Base-by-base conservation (phyloP, 495 filamentous ascomycete genomes). In the Aspergillus campestris region DNA sequence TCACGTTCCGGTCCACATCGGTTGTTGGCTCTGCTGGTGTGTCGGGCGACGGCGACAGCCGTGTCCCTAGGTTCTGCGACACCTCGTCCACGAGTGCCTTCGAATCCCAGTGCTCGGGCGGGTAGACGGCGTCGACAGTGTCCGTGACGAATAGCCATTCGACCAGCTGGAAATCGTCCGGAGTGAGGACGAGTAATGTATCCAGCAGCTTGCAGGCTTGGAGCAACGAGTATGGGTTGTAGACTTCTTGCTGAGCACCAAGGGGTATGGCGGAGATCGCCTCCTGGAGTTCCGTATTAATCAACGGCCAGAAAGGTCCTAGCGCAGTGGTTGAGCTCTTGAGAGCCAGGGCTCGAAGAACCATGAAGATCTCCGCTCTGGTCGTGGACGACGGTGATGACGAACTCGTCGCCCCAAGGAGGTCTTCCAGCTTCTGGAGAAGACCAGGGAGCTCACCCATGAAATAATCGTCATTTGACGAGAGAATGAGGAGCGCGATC, bases 61-160 rank as follows among this genome's bases (percentile, higher is more conserved):
- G 65, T 3, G 69, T 64, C 8, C 84, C 84, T 0, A 96, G 69
- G 47, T 80, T 83, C 52, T 92, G 87, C 0, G 86, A 84, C 7
- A 98, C 69, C 55, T 91, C 87, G 51, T 98, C 92, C 12, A 85
- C 83, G 8, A 97, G 73, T 1, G 89, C 87, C 4, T 83, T 71
- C 1, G 90, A 79, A 43, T 80, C 74, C 67, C 82, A 85, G 40
- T 73, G 66, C n/a, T 78, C 63, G 1, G 89, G 83, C 11, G 84
- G 80, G 57, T 97, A 97, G 15, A 97, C 88, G 1, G 94, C 89
- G 58, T 99, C 92, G 52, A 95, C 90, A 31, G 90, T 96, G 59
- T 99, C 94, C 5, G 89, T 91, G 18, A 97, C 80, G 62, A 94
- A 99, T 12, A 97, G 77, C 92, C 92, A 99, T 68, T 95, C 88